Conservation (phyloP, 1,139 yeast genomes). For the Lodderomyces theae region DNA sequence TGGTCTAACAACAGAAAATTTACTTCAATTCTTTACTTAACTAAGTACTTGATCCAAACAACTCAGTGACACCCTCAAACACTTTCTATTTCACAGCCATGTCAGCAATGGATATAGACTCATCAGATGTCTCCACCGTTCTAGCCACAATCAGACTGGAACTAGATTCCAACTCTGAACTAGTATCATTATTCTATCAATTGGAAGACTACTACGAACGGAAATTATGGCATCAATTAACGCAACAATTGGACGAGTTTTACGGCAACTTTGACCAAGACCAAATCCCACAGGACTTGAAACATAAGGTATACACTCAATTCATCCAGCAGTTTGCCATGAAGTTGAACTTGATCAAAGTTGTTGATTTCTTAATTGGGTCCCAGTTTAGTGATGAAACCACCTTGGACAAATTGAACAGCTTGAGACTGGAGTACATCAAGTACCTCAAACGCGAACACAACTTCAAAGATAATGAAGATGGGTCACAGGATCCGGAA, state of each 20-base stretch:
- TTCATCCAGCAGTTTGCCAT: constrained; percentile 67
- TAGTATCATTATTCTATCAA: constrained; percentile 62
- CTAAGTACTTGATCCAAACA: too few relatives aligned
- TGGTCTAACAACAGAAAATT: too few relatives aligned
- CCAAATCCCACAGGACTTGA: constrained; percentile 49
- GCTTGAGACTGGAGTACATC: constrained; percentile 50
- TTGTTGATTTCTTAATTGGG: constrained; percentile 69
- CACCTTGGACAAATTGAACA: constrained; percentile 55
- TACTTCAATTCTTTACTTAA: too few relatives aligned
- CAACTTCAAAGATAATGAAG: constrained; percentile 22
- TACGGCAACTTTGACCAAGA: constrained; percentile 38
- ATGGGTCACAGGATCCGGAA: constrained; percentile 28
- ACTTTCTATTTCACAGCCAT: background rate
- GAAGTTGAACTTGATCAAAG: constrained; percentile 75
- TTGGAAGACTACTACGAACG: constrained; percentile 88
- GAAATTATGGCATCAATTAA: constrained; percentile 76
- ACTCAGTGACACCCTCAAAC: too few relatives aligned
- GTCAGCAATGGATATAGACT: constrained; percentile 39
- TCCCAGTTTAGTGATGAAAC: constrained; percentile 41
- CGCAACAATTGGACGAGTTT: constrained; percentile 62
- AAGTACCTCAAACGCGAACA: constrained; percentile 26
- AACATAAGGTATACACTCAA: constrained; percentile 66
- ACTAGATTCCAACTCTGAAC: constrained; percentile 55
- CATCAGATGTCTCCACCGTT: constrained; percentile 53
- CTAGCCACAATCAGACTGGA: constrained; percentile 70